Base-by-base conservation (phyloP, 768 basidiomycete genomes). In the Rhodotorula diobovata region DNA sequence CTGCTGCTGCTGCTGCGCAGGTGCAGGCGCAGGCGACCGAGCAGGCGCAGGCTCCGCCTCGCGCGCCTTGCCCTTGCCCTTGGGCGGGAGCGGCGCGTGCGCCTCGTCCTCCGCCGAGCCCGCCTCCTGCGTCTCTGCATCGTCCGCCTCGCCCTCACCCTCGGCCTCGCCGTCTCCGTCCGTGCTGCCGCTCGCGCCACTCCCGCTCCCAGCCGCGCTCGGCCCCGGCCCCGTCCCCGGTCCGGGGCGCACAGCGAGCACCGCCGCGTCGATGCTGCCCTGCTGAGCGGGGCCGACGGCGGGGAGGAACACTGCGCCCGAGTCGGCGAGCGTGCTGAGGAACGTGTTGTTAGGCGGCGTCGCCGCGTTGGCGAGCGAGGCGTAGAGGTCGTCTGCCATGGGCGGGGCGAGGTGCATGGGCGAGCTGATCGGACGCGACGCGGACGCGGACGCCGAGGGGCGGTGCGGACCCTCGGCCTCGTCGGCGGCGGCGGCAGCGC, bases 331-430 rank as follows among this genome's bases (percentile, higher is more conserved):
- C 0, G 80, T 81, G 46, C 78, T 76, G 21, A 82, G 75, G 77
- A 82, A 81, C 32, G 78, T 80, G 30, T 79, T 78, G 72, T 82
- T 82, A 66, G 79, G 79, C 1, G 81, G 81, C 21, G 81, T 82
- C 7, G 79, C 76, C 10, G 79, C 78, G 28, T 76, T 72, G 5
- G 73, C 67, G 37, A 75, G 60, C 11, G 66, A 62, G 69, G 66
- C 63, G 55, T 71, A 59, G 59, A 61, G 25, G 41, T 37, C 67
- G 25, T 60, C 54, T 57, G 61, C n/a, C 14, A 43, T 15, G 37
- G 68, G 68, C 23, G 66, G 55, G 18, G 70, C 46, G 46, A 62
- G 67, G 51, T 68, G 55, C 45, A 60, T 25, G 35, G 50, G 30
- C 64, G 37, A 50, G 46, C 41, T 63, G 48, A 39, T 16, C 10